Evolutionary conservation across 805 yeast genomes (phyloP).

Genomic region (Candida ovalis): DNA sequence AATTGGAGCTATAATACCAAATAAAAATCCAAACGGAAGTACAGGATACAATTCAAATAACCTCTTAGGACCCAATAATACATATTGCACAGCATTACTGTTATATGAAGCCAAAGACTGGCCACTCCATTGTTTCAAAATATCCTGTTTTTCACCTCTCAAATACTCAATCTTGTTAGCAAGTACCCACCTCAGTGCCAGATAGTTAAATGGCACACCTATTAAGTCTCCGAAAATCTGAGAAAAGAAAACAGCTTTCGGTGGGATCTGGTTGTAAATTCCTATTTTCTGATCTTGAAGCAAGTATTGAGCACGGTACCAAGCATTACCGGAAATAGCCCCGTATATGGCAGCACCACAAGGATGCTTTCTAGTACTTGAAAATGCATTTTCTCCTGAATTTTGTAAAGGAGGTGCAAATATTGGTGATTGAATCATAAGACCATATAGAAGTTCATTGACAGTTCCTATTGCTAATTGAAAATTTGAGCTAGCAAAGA

Average conservation of each 20-base stretch:
- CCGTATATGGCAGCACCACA: slow-evolving; percentile 48
- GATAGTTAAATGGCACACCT: slow-evolving; percentile 50
- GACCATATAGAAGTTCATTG: slow-evolving; percentile 46
- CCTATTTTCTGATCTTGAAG: slow-evolving; percentile 44
- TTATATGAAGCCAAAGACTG: slow-evolving; percentile 39
- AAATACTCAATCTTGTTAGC: slow-evolving; percentile 34
- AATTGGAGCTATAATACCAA: slow-evolving; percentile 39
- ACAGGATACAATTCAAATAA: slow-evolving; percentile 40
- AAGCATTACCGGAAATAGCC: slow-evolving; percentile 50
- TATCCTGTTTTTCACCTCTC: slow-evolving; percentile 32
- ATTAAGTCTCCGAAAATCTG: slow-evolving; percentile 50
- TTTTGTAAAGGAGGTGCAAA: slow-evolving; percentile 6
- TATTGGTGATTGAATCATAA: slow-evolving; percentile 35
- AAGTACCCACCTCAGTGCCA: slow-evolving; percentile 46
- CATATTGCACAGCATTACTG: slow-evolving; percentile 49
- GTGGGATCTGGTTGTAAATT: slow-evolving; percentile 51
- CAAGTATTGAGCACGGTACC: slow-evolving; percentile 46
- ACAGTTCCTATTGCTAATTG: slow-evolving; percentile 51
- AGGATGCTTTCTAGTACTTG: slow-evolving; percentile 33
- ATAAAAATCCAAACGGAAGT: slow-evolving; percentile 41
- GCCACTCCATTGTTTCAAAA: slow-evolving; percentile 51
- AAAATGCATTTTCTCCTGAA: background rate
- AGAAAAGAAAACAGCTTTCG: slow-evolving; percentile 45
- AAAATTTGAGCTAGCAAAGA: slow-evolving; percentile 48
- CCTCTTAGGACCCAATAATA: slow-evolving; percentile 45